Conservation (phyloP, 495 filamentous ascomycete species). For the Daldinia grandis region DNA sequence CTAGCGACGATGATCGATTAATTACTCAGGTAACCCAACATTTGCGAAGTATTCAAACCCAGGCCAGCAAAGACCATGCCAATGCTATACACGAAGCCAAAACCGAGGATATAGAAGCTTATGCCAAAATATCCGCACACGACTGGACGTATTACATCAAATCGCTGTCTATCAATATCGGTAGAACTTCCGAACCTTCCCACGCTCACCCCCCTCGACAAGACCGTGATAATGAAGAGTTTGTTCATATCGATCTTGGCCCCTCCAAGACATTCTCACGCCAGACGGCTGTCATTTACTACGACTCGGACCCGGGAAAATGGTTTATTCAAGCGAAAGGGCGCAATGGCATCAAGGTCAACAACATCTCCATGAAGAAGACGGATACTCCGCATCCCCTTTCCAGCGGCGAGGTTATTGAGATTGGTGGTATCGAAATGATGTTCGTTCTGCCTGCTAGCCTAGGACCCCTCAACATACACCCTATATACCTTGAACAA, state of each 20-base stretch:
- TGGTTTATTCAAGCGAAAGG: slow-evolving; percentile 91
- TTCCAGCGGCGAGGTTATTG: slow-evolving; percentile 85
- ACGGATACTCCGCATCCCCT: slow-evolving; percentile 62
- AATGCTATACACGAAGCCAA: slow-evolving; percentile 76
- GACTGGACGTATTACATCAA: slow-evolving; percentile 97
- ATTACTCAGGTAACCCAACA: slow-evolving; percentile 77
- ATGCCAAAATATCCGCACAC: slow-evolving; percentile 89
- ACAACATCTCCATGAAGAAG: slow-evolving; percentile 72
- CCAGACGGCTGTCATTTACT: slow-evolving; percentile 85
- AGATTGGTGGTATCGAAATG: slow-evolving; percentile 93
- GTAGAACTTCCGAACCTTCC: slow-evolving; percentile 72
- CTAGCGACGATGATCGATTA: slow-evolving; percentile 67
- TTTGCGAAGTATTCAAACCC: slow-evolving; percentile 62
- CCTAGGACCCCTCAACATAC: slow-evolving; percentile 66
- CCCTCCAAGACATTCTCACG: slow-evolving; percentile 92
- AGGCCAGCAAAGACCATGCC: slow-evolving; percentile 76
- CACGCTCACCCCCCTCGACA: slow-evolving; percentile 44
- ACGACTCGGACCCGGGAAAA: slow-evolving; percentile 68
- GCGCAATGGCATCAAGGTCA: slow-evolving; percentile 85
- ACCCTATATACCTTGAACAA: slow-evolving; percentile 60
- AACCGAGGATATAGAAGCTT: slow-evolving; percentile 81
- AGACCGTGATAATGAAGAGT: slow-evolving; percentile 45
- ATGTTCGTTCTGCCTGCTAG: slow-evolving; percentile 88
- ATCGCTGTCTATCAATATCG: slow-evolving; percentile 81
- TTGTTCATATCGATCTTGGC: slow-evolving; percentile 90